Percentiles rank a stretch among this genome's conserved stretches.
Conservation (phyloP, 768 basidiomycete genomes). For the Naganishia randhawae region DNA sequence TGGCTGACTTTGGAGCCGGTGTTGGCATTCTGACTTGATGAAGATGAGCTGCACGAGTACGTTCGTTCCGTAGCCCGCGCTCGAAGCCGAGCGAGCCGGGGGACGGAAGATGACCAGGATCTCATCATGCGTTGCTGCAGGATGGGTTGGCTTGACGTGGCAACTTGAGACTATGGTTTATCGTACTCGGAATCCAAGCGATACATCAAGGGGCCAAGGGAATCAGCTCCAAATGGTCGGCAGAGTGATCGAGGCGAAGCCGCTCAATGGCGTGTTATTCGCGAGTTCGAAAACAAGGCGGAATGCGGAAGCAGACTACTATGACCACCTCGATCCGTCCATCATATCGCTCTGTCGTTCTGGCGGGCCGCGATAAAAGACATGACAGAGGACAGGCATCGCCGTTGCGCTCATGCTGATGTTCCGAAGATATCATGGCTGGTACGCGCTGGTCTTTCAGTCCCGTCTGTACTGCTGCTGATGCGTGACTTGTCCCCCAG, state of each 20-base stretch:
- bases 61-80: constrained; percentile 13
- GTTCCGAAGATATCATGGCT: background rate
- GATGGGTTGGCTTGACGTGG: too few species aligned
- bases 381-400: background rate
- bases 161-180: too few species aligned
- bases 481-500: background rate
- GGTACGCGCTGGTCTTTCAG: background rate
- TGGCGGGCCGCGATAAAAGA: too few species aligned
- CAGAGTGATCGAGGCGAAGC: too few species aligned
- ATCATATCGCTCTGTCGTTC: too few species aligned
- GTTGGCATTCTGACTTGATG: constrained; percentile 16
- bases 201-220: too few species aligned
- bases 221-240: too few species aligned
- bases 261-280: too few species aligned
- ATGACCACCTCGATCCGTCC: too few species aligned
- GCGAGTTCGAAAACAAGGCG: too few species aligned
- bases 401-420: background rate
- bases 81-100: constrained; percentile 6
- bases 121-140: background rate
- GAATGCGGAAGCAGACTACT: too few species aligned
- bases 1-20: constrained; percentile 15
- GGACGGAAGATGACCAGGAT: constrained; percentile 6
- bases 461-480: background rate
- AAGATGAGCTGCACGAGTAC: constrained; percentile 15
- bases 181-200: too few species aligned